These are phyloP conservation scores for Podospora tetraspora DNA, from an alignment of 495 filamentous ascomycete species.

Conservation along the genomic window DNA sequence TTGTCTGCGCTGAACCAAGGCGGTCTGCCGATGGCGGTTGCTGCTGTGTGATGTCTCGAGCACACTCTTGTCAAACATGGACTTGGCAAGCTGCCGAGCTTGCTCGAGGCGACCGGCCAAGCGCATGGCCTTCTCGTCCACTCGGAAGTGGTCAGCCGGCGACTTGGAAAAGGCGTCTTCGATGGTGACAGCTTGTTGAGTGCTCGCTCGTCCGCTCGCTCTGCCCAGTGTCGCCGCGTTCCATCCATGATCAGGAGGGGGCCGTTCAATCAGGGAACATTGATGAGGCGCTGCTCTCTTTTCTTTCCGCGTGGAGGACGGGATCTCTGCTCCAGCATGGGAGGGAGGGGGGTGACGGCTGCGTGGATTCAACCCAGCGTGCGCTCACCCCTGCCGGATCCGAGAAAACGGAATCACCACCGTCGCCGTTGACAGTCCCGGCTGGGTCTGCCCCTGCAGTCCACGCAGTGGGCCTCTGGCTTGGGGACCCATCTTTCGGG, in stretches of 20 bases:
- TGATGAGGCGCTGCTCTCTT: neutral
- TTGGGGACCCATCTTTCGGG: slow-evolving; percentile 18
- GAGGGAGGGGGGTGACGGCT: neutral
- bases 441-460: slow-evolving; percentile 14
- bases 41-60: slow-evolving; percentile 21
- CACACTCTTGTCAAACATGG: slow-evolving; percentile 5
- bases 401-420: slow-evolving; percentile 6
- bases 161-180: neutral
- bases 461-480: slow-evolving; percentile 18
- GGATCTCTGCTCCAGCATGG: neutral
- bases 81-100: neutral
- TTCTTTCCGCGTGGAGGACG: neutral
- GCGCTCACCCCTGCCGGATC: neutral
- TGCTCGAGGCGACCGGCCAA: neutral
- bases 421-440: slow-evolving; percentile 15
- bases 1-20: slow-evolving; percentile 13
- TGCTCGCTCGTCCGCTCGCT: neutral
- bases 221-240: neutral
- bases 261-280: neutral
- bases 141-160: neutral
- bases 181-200: neutral
- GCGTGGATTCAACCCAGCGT: neutral
- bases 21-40: slow-evolving; percentile 27
- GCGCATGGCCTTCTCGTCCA: neutral
- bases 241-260: neutral